These are phyloP conservation scores for Colletotrichum godetiae DNA, from an alignment of 2,329 filamentous ascomycete species.

Conservation along the genomic window DNA sequence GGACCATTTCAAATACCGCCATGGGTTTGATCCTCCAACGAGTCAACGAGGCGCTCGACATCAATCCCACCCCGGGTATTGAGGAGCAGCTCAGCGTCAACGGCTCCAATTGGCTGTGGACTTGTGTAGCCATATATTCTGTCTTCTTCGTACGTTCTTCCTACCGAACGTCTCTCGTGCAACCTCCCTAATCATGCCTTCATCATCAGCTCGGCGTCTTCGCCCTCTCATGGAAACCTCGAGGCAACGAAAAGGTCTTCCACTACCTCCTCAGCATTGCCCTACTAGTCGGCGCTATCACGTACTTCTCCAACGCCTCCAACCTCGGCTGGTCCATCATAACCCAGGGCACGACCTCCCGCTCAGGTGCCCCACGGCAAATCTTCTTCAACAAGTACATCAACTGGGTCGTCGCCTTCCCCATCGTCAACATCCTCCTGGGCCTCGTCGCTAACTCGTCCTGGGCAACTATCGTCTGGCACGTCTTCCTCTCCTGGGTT, in stretches of 20 bases:
- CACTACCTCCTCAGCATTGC: constrained; percentile 65
- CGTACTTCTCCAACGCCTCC: constrained; percentile 65
- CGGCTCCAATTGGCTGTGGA: constrained; percentile 67
- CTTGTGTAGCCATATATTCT: constrained; percentile 61
- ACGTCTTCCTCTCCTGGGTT: constrained; percentile 60
- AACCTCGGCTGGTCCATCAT: constrained; percentile 60
- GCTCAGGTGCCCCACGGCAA: constrained; percentile 51
- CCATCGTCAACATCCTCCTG: constrained; percentile 56
- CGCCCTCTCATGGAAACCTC: constrained; percentile 53
- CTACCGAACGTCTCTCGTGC: background rate
- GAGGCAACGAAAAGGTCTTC: constrained; percentile 63
- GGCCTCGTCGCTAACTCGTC: constrained; percentile 63
- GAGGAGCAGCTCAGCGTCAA: constrained; percentile 52
- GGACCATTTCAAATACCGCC: constrained; percentile 11
- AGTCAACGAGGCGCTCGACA: constrained; percentile 57
- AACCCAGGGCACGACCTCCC: constrained; percentile 47
- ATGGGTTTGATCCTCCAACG: constrained; percentile 48
- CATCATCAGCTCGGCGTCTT: constrained; percentile 51
- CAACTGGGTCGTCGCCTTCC: constrained; percentile 65
- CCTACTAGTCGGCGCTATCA: constrained; percentile 59
- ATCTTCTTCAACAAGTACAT: constrained; percentile 68
- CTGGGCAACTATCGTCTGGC: constrained; percentile 67
- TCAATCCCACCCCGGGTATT: constrained; percentile 57
- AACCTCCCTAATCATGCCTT: constrained; percentile 11
- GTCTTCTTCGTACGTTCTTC: constrained; percentile 55